Conservation (phyloP, 371 early-diverging fungal genomes). For the Dichotomocladium elegans region DNA sequence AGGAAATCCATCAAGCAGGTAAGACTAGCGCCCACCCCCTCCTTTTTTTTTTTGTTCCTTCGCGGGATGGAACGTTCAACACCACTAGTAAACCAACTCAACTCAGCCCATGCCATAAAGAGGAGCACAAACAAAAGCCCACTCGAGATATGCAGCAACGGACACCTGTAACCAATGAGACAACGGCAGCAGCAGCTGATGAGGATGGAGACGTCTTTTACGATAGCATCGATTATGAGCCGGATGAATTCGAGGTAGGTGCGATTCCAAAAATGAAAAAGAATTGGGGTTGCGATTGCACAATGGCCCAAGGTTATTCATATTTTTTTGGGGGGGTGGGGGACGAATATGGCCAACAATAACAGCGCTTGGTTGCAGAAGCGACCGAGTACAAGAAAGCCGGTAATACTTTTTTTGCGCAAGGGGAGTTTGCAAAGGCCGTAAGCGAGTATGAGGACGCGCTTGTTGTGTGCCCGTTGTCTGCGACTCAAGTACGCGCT, state of each 20-base stretch:
- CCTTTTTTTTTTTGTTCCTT: no score
- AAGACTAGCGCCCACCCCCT: no score
- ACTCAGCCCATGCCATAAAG: neutral
- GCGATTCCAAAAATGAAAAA: no score
- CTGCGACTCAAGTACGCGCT: slow-evolving; percentile 42
- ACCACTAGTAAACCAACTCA: neutral
- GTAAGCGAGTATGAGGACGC: slow-evolving; percentile 60
- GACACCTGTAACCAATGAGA: neutral
- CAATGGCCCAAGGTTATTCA: no score
- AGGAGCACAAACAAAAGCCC: neutral
- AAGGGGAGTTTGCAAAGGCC: slow-evolving; percentile 48
- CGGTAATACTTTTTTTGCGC: slow-evolving; percentile 55
- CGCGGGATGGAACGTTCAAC: neutral
- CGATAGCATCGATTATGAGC: slow-evolving; percentile 29
- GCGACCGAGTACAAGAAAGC: slow-evolving; percentile 46
- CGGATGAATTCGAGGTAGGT: slow-evolving; percentile 33
- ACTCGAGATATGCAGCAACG: no score
- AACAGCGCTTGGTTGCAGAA: slow-evolving; percentile 32
- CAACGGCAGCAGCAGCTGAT: slow-evolving; percentile 6
- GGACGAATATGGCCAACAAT: neutral
- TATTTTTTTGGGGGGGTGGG: no score
- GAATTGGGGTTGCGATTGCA: no score
- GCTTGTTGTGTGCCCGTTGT: slow-evolving; percentile 49
- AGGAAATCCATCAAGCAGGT: slow-evolving; percentile 20
- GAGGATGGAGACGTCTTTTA: slow-evolving; percentile 43